A percentile compares a stretch with the other conserved stretches of the same genome.
Evolutionary conservation across 805 yeast species (phyloP).

Genomic region (Saitoella complicata): DNA sequence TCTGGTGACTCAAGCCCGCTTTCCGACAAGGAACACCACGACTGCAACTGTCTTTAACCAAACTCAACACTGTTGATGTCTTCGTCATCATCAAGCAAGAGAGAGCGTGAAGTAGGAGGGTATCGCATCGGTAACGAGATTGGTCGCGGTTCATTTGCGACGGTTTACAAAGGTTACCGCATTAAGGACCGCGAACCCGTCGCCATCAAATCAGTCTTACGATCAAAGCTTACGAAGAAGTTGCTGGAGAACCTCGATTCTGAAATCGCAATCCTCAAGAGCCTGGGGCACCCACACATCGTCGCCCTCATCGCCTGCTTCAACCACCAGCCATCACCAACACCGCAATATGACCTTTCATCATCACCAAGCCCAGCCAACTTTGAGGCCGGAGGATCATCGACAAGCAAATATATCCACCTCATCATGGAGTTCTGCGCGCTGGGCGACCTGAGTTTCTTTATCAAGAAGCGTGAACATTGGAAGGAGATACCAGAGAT

Average conservation of each 20-base stretch:
- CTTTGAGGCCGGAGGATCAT: slow-evolving; percentile 15
- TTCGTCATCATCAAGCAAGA: too few relatives aligned
- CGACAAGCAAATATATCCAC: slow-evolving; percentile 41
- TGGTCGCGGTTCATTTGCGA: slow-evolving; percentile 93
- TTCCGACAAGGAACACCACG: too few relatives aligned
- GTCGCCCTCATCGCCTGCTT: slow-evolving; percentile 74
- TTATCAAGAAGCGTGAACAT: slow-evolving; percentile 63
- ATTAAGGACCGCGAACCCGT: slow-evolving; percentile 31
- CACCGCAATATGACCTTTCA: too few relatives aligned
- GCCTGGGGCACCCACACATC: slow-evolving; percentile 82
- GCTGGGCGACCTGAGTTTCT: slow-evolving; percentile 79
- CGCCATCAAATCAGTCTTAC: slow-evolving; percentile 76
- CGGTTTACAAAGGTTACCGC: slow-evolving; percentile 46
- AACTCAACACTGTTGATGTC: too few relatives aligned
- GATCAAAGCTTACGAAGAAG: slow-evolving; percentile 71
- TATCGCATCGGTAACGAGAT: slow-evolving; percentile 64
- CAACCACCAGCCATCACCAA: slow-evolving; percentile 33
- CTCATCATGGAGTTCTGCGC: slow-evolving; percentile 94
- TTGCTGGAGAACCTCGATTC: slow-evolving; percentile 79
- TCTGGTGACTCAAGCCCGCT: too few relatives aligned
- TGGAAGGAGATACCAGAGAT: slow-evolving; percentile 65
- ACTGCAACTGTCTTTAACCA: too few relatives aligned
- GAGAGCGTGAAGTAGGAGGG: slow-evolving; percentile 23
- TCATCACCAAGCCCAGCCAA: too few relatives aligned
- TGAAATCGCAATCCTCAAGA: slow-evolving; percentile 77